Percentiles rank a stretch among this genome's conserved stretches.
These are phyloP conservation scores for Scutellospora calospora DNA, from an alignment of 371 early-diverging fungal genomes.

Conservation along the genomic window DNA sequence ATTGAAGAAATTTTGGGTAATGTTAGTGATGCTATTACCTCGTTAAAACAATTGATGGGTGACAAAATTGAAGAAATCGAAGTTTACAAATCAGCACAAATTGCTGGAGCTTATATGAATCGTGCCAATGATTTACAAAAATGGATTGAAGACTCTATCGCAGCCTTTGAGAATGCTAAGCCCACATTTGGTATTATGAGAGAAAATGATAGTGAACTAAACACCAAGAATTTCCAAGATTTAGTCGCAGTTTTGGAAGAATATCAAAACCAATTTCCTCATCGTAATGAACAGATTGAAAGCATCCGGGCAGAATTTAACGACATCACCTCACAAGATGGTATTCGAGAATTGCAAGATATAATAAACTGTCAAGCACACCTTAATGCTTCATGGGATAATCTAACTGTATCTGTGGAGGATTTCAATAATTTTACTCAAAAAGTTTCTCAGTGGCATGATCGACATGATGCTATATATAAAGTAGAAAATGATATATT, in stretches of 20 bases:
- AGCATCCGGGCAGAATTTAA: slow-evolving; percentile 27
- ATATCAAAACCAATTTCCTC: slow-evolving; percentile 10
- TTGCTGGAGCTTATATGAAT: slow-evolving; percentile 21
- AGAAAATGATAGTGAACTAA: slow-evolving; percentile 2
- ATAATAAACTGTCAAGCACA: neutral
- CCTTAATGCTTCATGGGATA: slow-evolving; percentile 26
- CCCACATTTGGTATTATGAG: slow-evolving; percentile 31
- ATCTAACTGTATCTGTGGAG: neutral
- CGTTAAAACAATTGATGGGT: slow-evolving; percentile 16
- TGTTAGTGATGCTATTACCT: neutral
- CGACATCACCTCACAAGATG: slow-evolving; percentile 27
- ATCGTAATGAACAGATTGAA: slow-evolving; percentile 26
- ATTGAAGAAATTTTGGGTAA: neutral
- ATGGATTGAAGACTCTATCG: slow-evolving; percentile 26
- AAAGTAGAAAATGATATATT: slow-evolving; percentile 34
- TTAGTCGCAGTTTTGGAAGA: slow-evolving; percentile 23
- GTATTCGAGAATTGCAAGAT: slow-evolving; percentile 40
- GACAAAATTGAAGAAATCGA: slow-evolving; percentile 40
- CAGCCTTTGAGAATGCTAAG: neutral
- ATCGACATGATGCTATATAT: slow-evolving; percentile 26
- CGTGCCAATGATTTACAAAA: slow-evolving; percentile 33
- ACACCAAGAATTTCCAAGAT: slow-evolving; percentile 24
- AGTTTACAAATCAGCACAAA: slow-evolving; percentile 33
- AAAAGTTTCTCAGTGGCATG: slow-evolving; percentile 27
- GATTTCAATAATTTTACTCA: slow-evolving; percentile 22